Evolutionary conservation across 2,329 filamentous ascomycete genomes (phyloP).

Genomic region (Huntiella savannae): DNA sequence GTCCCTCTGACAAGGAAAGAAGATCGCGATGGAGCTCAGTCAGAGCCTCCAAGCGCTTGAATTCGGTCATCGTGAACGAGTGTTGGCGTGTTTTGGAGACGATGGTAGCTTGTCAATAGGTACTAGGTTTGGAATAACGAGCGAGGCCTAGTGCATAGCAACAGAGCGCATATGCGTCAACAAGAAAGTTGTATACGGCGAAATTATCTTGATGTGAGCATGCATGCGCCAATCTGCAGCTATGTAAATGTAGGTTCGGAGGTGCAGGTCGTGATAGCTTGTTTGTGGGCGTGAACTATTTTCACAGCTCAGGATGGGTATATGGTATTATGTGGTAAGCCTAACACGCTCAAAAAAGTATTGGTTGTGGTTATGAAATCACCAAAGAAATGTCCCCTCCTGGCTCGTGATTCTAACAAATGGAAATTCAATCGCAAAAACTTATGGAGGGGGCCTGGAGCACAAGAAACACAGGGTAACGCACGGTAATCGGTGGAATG

Average conservation of each 20-base stretch:
- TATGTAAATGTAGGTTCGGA: too few relatives aligned
- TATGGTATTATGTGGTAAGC: too few relatives aligned
- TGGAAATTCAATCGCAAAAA: conserved; percentile 1
- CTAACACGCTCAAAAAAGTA: too few relatives aligned
- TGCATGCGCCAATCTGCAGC: too few relatives aligned
- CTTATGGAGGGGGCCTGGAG: background rate
- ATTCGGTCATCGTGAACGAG: conserved; percentile 45
- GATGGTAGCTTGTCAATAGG: background rate
- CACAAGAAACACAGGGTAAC: conserved; percentile 1
- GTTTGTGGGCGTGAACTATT: too few relatives aligned
- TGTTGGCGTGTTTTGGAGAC: background rate
- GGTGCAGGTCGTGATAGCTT: too few relatives aligned
- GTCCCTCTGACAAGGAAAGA: conserved; percentile 51
- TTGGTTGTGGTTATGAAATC: too few relatives aligned
- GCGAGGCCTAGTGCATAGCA: conserved; percentile 27
- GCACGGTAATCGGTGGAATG: background rate
- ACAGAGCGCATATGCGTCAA: background rate
- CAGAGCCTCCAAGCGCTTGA: conserved; percentile 55
- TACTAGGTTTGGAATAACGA: background rate
- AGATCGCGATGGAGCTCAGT: conserved; percentile 77
- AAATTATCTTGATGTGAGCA: too few relatives aligned
- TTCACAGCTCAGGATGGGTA: too few relatives aligned
- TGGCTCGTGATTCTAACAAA: background rate
- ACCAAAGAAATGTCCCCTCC: too few relatives aligned
- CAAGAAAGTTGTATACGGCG: background rate